These are phyloP conservation scores for Thielaviopsis populi DNA, from an alignment of 2,329 filamentous ascomycete genomes.

Conservation along the genomic window DNA sequence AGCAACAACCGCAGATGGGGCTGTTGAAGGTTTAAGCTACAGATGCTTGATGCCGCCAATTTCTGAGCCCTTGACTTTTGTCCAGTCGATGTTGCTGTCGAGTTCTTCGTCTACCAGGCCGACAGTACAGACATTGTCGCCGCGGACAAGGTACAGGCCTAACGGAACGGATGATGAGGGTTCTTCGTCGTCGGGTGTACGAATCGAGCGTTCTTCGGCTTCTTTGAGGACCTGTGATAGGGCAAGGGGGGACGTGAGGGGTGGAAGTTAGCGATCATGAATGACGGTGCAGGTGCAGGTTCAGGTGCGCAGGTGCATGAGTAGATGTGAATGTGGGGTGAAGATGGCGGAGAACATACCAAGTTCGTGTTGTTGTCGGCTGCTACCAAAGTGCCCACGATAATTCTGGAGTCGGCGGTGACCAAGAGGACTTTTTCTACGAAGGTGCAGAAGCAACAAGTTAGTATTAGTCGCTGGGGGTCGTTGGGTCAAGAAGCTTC, in stretches of 20 bases:
- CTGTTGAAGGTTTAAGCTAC: not conserved
- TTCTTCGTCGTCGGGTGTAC: constrained; percentile 67
- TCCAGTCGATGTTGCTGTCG: constrained; percentile 85
- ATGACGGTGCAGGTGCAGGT: constrained; percentile 21
- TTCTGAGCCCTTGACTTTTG: constrained; percentile 68
- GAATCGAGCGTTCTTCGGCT: constrained; percentile 80
- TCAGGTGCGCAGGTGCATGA: not conserved
- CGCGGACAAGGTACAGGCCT: constrained; percentile 80
- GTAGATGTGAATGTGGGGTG: not conserved
- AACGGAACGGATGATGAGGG: constrained; percentile 66
- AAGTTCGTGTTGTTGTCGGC: constrained; percentile 90
- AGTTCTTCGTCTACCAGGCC: constrained; percentile 81
- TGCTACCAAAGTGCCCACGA: constrained; percentile 67
- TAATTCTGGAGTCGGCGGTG: constrained; percentile 79
- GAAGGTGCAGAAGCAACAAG: not conserved
- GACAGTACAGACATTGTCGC: constrained; percentile 85
- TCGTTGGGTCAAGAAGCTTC: too few species aligned
- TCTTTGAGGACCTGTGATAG: constrained; percentile 53
- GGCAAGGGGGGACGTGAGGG: not conserved
- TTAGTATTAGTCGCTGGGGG: not conserved
- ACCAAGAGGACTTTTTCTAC: constrained; percentile 83
- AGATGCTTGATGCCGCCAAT: constrained; percentile 73
- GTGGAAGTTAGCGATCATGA: not conserved
- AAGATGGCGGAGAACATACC: constrained; percentile 27
- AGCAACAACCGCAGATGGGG: not conserved